phyloP scores from a whole-genome alignment of 208 protist species.

The Kentomonas sorsogonicus region DNA sequence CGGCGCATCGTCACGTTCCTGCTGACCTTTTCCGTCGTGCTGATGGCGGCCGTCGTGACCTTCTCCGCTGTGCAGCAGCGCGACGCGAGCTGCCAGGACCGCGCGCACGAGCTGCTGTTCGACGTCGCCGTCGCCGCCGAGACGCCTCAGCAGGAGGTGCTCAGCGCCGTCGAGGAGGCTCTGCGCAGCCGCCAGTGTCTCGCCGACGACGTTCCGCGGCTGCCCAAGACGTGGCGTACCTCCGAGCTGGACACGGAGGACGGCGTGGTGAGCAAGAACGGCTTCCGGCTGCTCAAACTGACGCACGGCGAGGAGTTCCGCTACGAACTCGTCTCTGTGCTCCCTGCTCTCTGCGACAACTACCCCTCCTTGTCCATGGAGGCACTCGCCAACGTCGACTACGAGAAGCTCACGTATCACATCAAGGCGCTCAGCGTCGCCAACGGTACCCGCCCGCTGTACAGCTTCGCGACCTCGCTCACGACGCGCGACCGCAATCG shows the following conservation, averaged over 20 bases:
- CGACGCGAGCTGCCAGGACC: slow-evolving; percentile 62
- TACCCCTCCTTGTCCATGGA: slow-evolving; percentile 63
- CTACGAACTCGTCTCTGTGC: slow-evolving; percentile 60
- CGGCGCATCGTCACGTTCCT: slow-evolving; percentile 64
- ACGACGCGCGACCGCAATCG: slow-evolving; percentile 52
- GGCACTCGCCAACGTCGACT: slow-evolving; percentile 77
- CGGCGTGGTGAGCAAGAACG: slow-evolving; percentile 23
- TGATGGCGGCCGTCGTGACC: slow-evolving; percentile 48
- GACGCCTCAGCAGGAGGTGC: slow-evolving; percentile 20
- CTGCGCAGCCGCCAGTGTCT: slow-evolving; percentile 15
- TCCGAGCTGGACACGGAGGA: slow-evolving; percentile 55
- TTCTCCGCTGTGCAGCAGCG: slow-evolving; percentile 57
- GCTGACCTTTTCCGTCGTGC: slow-evolving; percentile 57
- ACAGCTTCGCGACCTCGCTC: slow-evolving; percentile 53
- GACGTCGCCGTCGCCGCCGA: slow-evolving; percentile 25
- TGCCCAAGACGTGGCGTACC: too few relatives aligned
- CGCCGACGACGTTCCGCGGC: slow-evolving; percentile 31
- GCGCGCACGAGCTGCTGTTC: slow-evolving; percentile 39
- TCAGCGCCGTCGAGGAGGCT: slow-evolving; percentile 15
- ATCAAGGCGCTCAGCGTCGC: slow-evolving; percentile 30
- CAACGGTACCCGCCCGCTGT: slow-evolving; percentile 33
- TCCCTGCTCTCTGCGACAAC: slow-evolving; percentile 44
- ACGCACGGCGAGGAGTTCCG: slow-evolving; percentile 18
- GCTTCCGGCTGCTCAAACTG: slow-evolving; percentile 57
- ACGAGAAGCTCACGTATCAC: slow-evolving; percentile 54